Evolutionary conservation across 2,329 filamentous ascomycete species (phyloP), one percentile per base, ranked within the genome.

Genomic region (Aspergillus candidus): DNA sequence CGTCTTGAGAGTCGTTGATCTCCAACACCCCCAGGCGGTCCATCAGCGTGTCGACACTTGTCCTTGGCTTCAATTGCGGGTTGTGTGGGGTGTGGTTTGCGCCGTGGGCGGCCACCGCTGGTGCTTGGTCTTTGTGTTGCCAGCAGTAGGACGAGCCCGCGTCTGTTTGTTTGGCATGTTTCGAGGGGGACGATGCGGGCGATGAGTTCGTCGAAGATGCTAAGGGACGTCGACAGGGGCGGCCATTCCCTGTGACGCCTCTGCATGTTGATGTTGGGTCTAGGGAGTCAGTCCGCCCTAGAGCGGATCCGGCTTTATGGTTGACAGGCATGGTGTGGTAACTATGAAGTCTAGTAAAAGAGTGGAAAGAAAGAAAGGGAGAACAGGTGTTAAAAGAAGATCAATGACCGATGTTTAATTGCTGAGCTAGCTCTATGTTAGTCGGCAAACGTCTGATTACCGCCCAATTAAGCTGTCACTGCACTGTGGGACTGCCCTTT

Each of bases 121-220:
- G 62, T 3, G 88, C 88, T 66, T 98, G 93, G 45, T 93, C 88
- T 62, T 87, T 90, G 71, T 98, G 93, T 65, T 96, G 89, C 85
- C 87, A 95, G 73, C 91, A 97, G 69, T 89, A 96, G 39, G 83
- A 77, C 51, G 49, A 65, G 34, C 53, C 57, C 32, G 55, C 61
- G 45, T 58, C 62, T 46, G 50, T 54, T 22, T 54, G 50, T 35
- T 59, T 40, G 55, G 43, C 18, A 32, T 50, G 48, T 56, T 60
- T 62, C 40, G 46, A 56, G 48, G 44, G 38, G 6, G 38, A 65
- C 55, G 50, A 41, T 38, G 50, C 47, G 17, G 53, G 46, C 3
- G 52, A 51, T 5, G 57, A 62, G 53, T 38, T 60, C 53, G 38
- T 68, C 49, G 62, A 71, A 8, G 78, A 68, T 14, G 77, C 72